Percentiles rank a stretch among this genome's conserved stretches.
Evolutionary conservation across 2,329 filamentous ascomycete species (phyloP).

Genomic region (Fusarium sterilihyphosum): DNA sequence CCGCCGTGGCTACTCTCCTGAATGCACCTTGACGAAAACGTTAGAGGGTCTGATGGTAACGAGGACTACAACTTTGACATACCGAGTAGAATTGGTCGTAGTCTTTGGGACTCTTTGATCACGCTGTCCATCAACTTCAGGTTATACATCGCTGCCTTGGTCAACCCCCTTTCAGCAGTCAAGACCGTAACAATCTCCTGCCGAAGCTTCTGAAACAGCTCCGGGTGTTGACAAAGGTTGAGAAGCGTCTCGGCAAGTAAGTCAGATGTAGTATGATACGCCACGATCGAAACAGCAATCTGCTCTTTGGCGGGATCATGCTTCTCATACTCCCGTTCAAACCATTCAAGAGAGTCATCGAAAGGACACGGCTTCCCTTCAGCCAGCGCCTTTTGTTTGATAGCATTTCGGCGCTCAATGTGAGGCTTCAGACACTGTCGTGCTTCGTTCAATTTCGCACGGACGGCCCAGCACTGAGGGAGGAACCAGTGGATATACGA

Average conservation of each 20-base stretch:
- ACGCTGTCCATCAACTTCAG: slow-evolving; percentile 60
- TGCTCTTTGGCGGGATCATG: slow-evolving; percentile 27
- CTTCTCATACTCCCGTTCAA: slow-evolving; percentile 54
- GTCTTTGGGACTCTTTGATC: slow-evolving; percentile 60
- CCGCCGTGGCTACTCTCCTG: not conserved
- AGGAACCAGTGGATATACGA: slow-evolving; percentile 58
- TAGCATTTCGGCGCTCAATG: slow-evolving; percentile 34
- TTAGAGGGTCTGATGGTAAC: not conserved
- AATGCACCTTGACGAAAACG: not conserved
- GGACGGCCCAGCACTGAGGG: slow-evolving; percentile 45
- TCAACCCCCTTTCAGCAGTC: slow-evolving; percentile 47
- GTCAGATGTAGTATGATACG: slow-evolving; percentile 63
- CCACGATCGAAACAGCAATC: slow-evolving; percentile 53
- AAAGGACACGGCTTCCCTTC: not conserved
- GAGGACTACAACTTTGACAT: not conserved
- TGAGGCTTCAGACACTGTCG: slow-evolving; percentile 36
- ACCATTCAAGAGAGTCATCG: slow-evolving; percentile 64
- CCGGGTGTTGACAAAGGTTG: slow-evolving; percentile 52
- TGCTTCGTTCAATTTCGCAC: slow-evolving; percentile 31
- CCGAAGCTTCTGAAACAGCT: slow-evolving; percentile 51
- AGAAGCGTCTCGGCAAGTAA: slow-evolving; percentile 28
- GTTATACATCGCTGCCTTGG: slow-evolving; percentile 54
- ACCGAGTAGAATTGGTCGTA: slow-evolving; percentile 53
- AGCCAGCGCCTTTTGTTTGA: slow-evolving; percentile 40
- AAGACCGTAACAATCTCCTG: slow-evolving; percentile 50